Percentiles rank a stretch among this genome's conserved stretches.
Conservation (phyloP, 164 flowering plant species). For the Macadamia tetraphylla region DNA sequence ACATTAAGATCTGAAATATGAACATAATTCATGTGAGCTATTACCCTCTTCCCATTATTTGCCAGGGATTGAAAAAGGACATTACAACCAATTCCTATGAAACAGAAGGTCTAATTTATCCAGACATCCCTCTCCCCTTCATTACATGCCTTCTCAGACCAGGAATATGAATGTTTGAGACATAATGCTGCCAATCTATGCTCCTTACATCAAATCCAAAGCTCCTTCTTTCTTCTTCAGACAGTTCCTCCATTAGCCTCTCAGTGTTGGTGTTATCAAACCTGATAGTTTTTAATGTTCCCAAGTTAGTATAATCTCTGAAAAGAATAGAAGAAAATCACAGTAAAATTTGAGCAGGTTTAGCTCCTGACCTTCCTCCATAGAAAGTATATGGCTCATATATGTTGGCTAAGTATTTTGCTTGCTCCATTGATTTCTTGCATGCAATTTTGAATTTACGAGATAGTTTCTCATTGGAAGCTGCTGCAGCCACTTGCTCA, state of each 20-base stretch:
- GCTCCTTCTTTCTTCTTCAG: constrained; percentile 58
- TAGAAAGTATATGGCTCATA: constrained; percentile 54
- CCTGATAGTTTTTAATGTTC: constrained; percentile 20
- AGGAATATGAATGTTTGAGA: constrained; percentile 74
- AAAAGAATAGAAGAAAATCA: neutral
- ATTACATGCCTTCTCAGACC: constrained; percentile 82
- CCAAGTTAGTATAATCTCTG: neutral
- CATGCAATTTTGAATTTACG: constrained; percentile 41
- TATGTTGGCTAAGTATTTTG: constrained; percentile 64
- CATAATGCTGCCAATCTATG: constrained; percentile 83
- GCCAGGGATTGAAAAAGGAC: too few relatives aligned
- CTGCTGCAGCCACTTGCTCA: constrained; percentile 22
- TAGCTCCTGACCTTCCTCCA: constrained; percentile 38
- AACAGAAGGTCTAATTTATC: neutral
- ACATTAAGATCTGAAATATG: too few relatives aligned
- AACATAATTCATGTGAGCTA: too few relatives aligned
- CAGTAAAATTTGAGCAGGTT: neutral
- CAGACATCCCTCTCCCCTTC: constrained; percentile 61
- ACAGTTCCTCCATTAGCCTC: constrained; percentile 64
- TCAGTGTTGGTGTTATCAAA: constrained; percentile 57
- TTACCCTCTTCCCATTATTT: too few relatives aligned
- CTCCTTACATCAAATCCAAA: constrained; percentile 78
- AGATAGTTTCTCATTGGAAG: constrained; percentile 25
- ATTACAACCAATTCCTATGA: too few relatives aligned
- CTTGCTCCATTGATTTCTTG: constrained; percentile 64